Base-by-base conservation (phyloP, 805 yeast genomes). In the Candida incommunis region DNA sequence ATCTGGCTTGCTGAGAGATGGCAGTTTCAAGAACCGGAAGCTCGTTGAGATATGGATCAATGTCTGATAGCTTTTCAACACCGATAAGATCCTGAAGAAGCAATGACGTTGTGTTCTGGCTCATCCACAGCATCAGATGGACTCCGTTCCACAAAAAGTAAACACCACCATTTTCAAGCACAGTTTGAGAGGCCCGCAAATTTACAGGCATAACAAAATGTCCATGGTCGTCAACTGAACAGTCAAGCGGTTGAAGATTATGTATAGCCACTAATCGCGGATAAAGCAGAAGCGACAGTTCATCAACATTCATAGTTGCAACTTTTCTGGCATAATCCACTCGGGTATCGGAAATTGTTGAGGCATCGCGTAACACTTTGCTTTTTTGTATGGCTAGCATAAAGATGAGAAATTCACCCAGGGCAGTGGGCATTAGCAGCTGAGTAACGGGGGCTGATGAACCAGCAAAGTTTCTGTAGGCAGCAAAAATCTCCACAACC, bases 261-360 rank as follows among this genome's bases (percentile, higher is more conserved):
- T 87, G 95, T 22, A 90, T 60, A 34, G 82, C 83, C 25, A 82
- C 69, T 46, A 90, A 66, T 9, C 82, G 77, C 1, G 98, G 97
- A 56, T 88, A 92, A 31, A 92, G 67, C 49, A 76, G 78, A 48
- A 72, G 73, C 21, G 78, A 65, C 20, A 88, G 65, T 43, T 70
- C 69, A 21, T 74, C 76, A 15, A 80, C 58, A 2, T 82, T 72
- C 59, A 74, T 66, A 4, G 70, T 64, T 52, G 72, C 66, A 57
- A 85, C 64, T 41, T 67, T 63, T 48, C 67, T 70, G 43, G 72
- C 65, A 42, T 74, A 74, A 47, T 70, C 71, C 9, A 84, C 69
- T 46, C 94, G 72, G 1, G 73, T 57, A 59, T 92, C 96, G 11
- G 69, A 59, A 26, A 71, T 61, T 9, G 70, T 64, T 5, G 70